Percentiles rank a stretch among this genome's conserved stretches.
phyloP scores from a whole-genome alignment of 768 basidiomycete species.

The Agaricus blazei region DNA sequence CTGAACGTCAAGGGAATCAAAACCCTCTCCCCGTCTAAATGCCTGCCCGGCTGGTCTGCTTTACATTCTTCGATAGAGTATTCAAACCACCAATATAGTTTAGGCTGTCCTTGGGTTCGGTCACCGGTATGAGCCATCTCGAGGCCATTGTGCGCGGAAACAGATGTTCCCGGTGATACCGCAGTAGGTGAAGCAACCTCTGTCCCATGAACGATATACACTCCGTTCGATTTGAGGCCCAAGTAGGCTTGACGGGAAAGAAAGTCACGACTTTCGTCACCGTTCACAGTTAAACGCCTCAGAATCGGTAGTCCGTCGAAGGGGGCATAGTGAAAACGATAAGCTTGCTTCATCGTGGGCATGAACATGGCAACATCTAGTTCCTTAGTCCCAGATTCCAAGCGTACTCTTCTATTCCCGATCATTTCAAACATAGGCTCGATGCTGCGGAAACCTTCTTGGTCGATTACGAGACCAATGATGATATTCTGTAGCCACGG shows the following conservation, averaged over 20 bases:
- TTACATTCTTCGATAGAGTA: conserved; percentile 67
- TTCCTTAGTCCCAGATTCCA: conserved; percentile 26
- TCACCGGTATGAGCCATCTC: conserved; percentile 9
- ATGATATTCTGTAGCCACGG: conserved; percentile 49
- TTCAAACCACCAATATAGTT: conserved; percentile 72
- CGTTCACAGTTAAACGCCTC: conserved; percentile 60
- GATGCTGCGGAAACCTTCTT: conserved; percentile 73
- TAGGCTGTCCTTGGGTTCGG: conserved; percentile 23
- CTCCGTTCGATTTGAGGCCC: conserved; percentile 62
- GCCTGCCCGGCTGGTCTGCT: conserved; percentile 37
- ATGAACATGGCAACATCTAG: conserved; percentile 60
- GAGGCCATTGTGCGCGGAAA: conserved; percentile 11
- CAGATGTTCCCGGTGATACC: conserved; percentile 1
- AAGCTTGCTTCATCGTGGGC: conserved; percentile 52
- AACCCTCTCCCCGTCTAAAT: conserved; percentile 63
- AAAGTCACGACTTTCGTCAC: conserved; percentile 67
- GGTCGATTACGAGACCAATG: conserved; percentile 72
- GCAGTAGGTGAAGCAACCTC: conserved; percentile 38
- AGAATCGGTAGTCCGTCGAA: conserved; percentile 67
- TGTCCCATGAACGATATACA: conserved; percentile 67
- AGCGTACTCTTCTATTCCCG: conserved; percentile 36
- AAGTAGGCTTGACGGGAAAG: conserved; percentile 73
- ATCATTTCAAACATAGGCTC: conserved; percentile 53
- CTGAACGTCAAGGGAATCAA: conserved; percentile 71
- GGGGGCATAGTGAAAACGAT: conserved; percentile 67